Conservation (phyloP, 805 yeast genomes). For the Suhomyces xylopsoci region DNA sequence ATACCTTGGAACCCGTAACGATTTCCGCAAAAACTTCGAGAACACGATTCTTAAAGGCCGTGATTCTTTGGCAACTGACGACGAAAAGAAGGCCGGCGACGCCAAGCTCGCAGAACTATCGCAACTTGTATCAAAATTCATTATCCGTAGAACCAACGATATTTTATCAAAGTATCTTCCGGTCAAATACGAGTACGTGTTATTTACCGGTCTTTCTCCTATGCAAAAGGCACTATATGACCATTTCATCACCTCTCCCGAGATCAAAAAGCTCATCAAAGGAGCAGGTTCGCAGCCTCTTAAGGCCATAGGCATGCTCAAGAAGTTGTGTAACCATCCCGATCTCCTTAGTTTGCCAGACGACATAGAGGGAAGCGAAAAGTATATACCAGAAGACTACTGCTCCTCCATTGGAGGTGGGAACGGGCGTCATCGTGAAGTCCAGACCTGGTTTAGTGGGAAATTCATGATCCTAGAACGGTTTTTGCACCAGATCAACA, state of each 20-base stretch:
- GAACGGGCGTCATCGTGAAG: slow-evolving; percentile 45
- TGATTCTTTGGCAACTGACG: slow-evolving; percentile 84
- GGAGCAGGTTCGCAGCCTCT: slow-evolving; percentile 79
- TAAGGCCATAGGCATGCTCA: slow-evolving; percentile 83
- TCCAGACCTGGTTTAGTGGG: slow-evolving; percentile 82
- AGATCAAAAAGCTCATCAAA: slow-evolving; percentile 60
- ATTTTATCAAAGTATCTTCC: slow-evolving; percentile 91
- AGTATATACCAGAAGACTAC: slow-evolving; percentile 74
- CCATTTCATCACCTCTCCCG: slow-evolving; percentile 76
- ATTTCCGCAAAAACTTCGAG: slow-evolving; percentile 84
- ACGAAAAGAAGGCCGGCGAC: slow-evolving; percentile 69
- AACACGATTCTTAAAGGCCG: slow-evolving; percentile 76
- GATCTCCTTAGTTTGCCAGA: slow-evolving; percentile 72
- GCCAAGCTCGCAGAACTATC: slow-evolving; percentile 67
- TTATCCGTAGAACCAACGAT: slow-evolving; percentile 93
- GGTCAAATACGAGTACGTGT: slow-evolving; percentile 93
- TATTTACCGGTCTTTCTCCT: slow-evolving; percentile 81
- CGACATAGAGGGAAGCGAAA: slow-evolving; percentile 70
- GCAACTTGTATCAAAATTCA: slow-evolving; percentile 77
- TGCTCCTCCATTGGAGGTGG: slow-evolving; percentile 33
- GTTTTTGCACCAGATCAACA: slow-evolving; percentile 70
- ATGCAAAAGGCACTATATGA: slow-evolving; percentile 71
- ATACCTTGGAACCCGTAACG: slow-evolving; percentile 75
- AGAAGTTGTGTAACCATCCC: slow-evolving; percentile 93
- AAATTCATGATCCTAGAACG: slow-evolving; percentile 83